Base-by-base conservation (phyloP, 805 yeast species). In the Myxozyma sirexii region DNA sequence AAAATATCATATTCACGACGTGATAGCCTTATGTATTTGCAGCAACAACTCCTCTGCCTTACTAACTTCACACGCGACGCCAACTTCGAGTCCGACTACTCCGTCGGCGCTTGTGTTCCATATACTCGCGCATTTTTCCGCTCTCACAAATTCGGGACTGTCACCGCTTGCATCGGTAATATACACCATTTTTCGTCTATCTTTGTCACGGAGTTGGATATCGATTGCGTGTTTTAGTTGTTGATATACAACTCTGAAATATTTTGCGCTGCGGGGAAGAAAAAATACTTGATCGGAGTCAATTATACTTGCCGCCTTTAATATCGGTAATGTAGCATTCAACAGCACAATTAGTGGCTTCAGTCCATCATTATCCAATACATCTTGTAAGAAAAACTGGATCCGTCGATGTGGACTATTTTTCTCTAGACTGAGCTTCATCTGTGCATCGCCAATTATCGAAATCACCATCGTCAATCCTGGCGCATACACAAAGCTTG, bases 401-500 rank as follows among this genome's bases (percentile, higher is more conserved):
- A 73, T 68, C 21, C 66, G 38, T 3, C 55, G 46, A 47, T 71
- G 74, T 13, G 75, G 75, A 42, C 63, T 69, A 15, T 48, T 29
- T 5, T 39, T 47, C 38, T 60, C 56, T 42, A 73, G 60, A 15
- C 55, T 45, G 31, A 72, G 50, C 21, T 19, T 45, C 59, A 64
- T 60, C 33, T 29, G 21, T 26, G 57, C 29, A 29, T 62, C 52
- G 23, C 33, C 46, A 19, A 33, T 26, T 42, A 58, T 37, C 29
- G 52, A 51, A 24, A 55, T 37, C 37, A 49, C 50, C 68, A 69
- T 24, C 37, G 47, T 21, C 57, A 51, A 35, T 27, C 56, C 67
- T 21, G 66, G 64, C 6, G 64, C 72, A 42, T 73, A 71, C n/a
- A 53, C 59, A 57, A 72, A 73, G n/a, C 62, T 57, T 33, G 72